Evolutionary conservation across 2,329 filamentous ascomycete genomes (phyloP).

Genomic region (Biscogniauxia sp.): DNA sequence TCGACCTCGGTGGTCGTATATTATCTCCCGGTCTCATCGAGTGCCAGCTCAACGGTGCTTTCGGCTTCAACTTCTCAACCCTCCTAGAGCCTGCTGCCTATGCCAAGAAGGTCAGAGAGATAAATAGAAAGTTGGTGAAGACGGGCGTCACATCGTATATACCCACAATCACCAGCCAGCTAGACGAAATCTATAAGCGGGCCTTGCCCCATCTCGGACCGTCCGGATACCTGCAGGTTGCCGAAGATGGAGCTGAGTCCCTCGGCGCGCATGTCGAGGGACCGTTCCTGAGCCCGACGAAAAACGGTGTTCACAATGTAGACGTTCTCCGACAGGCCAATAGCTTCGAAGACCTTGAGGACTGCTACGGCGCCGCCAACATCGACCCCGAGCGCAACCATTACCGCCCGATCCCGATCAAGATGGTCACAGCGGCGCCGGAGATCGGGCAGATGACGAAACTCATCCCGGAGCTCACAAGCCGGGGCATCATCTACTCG

Average conservation of each 20-base stretch:
- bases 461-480: constrained; percentile 65
- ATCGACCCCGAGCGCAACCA: constrained; percentile 43
- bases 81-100: constrained; percentile 68
- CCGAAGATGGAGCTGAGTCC: constrained; percentile 75
- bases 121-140: constrained; percentile 69
- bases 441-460: constrained; percentile 70
- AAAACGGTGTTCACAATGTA: constrained; percentile 82
- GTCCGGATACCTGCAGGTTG: constrained; percentile 57
- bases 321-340: constrained; percentile 66
- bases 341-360: constrained; percentile 63
- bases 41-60: constrained; percentile 87
- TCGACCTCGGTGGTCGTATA: constrained; percentile 81
- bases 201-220: constrained; percentile 76
- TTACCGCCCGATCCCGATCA: constrained; percentile 51
- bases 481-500: constrained; percentile 69
- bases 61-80: constrained; percentile 88
- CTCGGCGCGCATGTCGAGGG: constrained; percentile 90
- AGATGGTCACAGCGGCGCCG: constrained; percentile 83
- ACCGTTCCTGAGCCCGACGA: constrained; percentile 77
- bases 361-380: constrained; percentile 72
- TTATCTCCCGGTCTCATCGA: constrained; percentile 86
- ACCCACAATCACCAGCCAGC: constrained; percentile 81
- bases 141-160: constrained; percentile 88
- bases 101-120: constrained; percentile 65
- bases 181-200: constrained; percentile 76